A percentile compares a stretch with the other conserved stretches of the same genome.
These are phyloP conservation scores for Diaporthe caulivora DNA, from an alignment of 2,329 filamentous ascomycete species.

Conservation along the genomic window DNA sequence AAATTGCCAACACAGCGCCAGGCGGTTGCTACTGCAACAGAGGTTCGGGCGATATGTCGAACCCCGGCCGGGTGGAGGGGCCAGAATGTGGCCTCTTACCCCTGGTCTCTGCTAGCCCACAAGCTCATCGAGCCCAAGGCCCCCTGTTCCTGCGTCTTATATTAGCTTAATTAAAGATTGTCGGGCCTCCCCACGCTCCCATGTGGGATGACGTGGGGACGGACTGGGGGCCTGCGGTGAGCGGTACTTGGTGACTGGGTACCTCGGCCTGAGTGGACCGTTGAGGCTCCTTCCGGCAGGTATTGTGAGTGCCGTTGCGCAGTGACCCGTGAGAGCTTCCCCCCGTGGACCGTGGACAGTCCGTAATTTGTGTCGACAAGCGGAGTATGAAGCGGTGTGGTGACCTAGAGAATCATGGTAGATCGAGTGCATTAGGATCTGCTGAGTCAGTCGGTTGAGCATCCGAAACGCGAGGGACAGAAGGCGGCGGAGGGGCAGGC, in stretches of 20 bases:
- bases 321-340: neutral
- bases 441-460: slow-evolving; percentile 27
- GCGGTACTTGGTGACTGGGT: slow-evolving; percentile 11
- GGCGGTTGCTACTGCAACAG: neutral
- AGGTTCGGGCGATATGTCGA: slow-evolving; percentile 27
- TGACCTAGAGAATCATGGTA: neutral
- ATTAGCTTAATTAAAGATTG: slow-evolving; percentile 37
- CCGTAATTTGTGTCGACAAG: slow-evolving; percentile 24
- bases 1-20: slow-evolving; percentile 4
- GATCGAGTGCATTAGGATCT: neutral
- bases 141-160: slow-evolving; percentile 36
- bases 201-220: slow-evolving; percentile 37
- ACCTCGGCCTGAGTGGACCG: slow-evolving; percentile 7
- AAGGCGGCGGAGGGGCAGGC: neutral
- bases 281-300: slow-evolving; percentile 25
- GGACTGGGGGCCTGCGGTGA: slow-evolving; percentile 25
- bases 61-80: slow-evolving; percentile 22
- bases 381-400: slow-evolving; percentile 24
- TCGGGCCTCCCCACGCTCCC: slow-evolving; percentile 33
- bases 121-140: slow-evolving; percentile 14
- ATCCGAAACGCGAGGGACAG: slow-evolving; percentile 4
- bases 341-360: slow-evolving; percentile 5
- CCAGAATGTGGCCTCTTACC: neutral
- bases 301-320: slow-evolving; percentile 7
- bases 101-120: neutral